A percentile compares a stretch with the other conserved stretches of the same genome.
Conservation (phyloP, 495 filamentous ascomycete species). For the Aspergillus mulundensis region DNA sequence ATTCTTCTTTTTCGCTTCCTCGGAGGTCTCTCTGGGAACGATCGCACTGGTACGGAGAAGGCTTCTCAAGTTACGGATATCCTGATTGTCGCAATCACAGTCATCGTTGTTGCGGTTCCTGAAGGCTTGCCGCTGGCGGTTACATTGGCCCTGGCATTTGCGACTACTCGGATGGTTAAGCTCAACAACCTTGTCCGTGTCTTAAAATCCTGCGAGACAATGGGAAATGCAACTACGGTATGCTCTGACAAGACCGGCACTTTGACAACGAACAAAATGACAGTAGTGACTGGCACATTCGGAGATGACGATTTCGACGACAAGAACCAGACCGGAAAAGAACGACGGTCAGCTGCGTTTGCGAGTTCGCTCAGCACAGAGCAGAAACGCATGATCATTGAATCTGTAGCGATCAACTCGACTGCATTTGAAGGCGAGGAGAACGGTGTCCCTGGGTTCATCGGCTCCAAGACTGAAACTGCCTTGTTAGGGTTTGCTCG, state of each 20-base stretch:
- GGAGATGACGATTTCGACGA: slow-evolving; percentile 52
- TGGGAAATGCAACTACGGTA: slow-evolving; percentile 67
- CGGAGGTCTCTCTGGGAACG: not conserved
- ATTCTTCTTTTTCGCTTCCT: slow-evolving; percentile 3
- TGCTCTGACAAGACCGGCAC: slow-evolving; percentile 72
- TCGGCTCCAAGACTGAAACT: slow-evolving; percentile 68
- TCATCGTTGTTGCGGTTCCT: slow-evolving; percentile 67
- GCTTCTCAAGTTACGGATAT: slow-evolving; percentile 71
- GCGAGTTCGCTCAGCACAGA: slow-evolving; percentile 47
- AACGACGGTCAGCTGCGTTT: slow-evolving; percentile 14
- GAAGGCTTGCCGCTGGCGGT: slow-evolving; percentile 67
- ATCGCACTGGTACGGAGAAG: slow-evolving; percentile 51
- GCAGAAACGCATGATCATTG: slow-evolving; percentile 55
- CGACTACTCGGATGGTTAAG: slow-evolving; percentile 65
- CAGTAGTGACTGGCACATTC: slow-evolving; percentile 59
- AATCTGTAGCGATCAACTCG: slow-evolving; percentile 62
- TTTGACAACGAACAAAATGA: slow-evolving; percentile 68
- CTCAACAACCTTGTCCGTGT: slow-evolving; percentile 68
- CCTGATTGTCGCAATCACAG: slow-evolving; percentile 65
- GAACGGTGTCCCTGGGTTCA: slow-evolving; percentile 52
- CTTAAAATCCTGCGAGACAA: slow-evolving; percentile 66
- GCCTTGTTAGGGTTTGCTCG: slow-evolving; percentile 60
- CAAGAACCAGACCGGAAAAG: slow-evolving; percentile 23
- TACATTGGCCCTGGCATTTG: slow-evolving; percentile 64
- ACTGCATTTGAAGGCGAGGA: slow-evolving; percentile 63